Conservation (phyloP, 371 early-diverging fungal genomes). For the Chytridiales sp. region DNA sequence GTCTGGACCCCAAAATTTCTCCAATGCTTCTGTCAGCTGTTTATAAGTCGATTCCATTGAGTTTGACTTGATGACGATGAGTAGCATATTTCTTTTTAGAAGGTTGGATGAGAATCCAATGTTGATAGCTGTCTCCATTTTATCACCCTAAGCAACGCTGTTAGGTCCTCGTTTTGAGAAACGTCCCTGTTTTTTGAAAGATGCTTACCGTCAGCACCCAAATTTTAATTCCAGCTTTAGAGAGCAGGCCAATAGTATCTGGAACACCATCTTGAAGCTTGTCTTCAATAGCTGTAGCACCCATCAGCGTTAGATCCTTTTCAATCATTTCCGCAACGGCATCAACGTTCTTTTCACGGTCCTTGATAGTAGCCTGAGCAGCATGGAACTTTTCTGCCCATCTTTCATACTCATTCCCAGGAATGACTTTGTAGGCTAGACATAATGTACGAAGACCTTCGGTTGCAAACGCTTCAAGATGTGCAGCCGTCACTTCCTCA, state of each 20-base stretch:
- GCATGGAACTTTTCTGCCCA: slow-evolving; percentile 68
- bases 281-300: slow-evolving; percentile 98
- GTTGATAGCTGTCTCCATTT: slow-evolving; percentile 98
- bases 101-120: slow-evolving; percentile 90
- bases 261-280: slow-evolving; percentile 95
- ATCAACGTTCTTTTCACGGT: slow-evolving; percentile 74
- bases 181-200: no score
- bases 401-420: slow-evolving; percentile 64
- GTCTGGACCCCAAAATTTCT: slow-evolving; percentile 44
- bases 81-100: slow-evolving; percentile 48
- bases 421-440: slow-evolving; percentile 69
- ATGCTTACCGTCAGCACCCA: slow-evolving; percentile 91
- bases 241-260: slow-evolving; percentile 80
- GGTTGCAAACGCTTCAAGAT: slow-evolving; percentile 43
- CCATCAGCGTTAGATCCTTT: slow-evolving; percentile 74
- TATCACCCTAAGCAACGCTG: slow-evolving; percentile 83
- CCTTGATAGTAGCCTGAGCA: slow-evolving; percentile 71
- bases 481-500: slow-evolving; percentile 34
- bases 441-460: slow-evolving; percentile 87
- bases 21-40: slow-evolving; percentile 41
- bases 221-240: slow-evolving; percentile 91
- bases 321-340: slow-evolving; percentile 76
- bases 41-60: slow-evolving; percentile 30
- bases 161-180: neutral
- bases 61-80: slow-evolving; percentile 44